These are phyloP conservation scores for Hypomontagnella submonticulosa DNA, from an alignment of 495 filamentous ascomycete species.

Conservation along the genomic window DNA sequence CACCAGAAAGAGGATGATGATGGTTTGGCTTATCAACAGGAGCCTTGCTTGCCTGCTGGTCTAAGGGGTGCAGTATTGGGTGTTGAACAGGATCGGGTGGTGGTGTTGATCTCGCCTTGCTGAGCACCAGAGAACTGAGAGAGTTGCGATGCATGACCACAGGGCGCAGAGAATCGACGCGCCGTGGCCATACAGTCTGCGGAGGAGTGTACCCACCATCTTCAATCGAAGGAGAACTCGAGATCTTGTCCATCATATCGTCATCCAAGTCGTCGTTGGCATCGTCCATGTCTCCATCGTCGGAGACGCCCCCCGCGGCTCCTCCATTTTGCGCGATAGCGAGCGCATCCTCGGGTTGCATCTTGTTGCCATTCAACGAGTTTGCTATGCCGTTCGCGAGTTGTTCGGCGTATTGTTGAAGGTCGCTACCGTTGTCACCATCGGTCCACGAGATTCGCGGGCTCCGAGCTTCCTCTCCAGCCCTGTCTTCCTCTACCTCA, in stretches of 20 bases:
- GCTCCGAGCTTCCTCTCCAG: constrained; percentile 69
- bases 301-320: constrained; percentile 64
- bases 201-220: constrained; percentile 81
- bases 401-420: constrained; percentile 63
- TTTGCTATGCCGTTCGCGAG: constrained; percentile 58
- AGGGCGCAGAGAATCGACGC: constrained; percentile 54
- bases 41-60: constrained; percentile 53
- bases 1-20: constrained; percentile 72
- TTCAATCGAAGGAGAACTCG: constrained; percentile 96
- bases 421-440: constrained; percentile 60
- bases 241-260: constrained; percentile 97
- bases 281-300: constrained; percentile 75
- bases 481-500: constrained; percentile 78
- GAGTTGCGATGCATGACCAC: constrained; percentile 43
- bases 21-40: constrained; percentile 45
- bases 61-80: constrained; percentile 53
- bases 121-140: constrained; percentile 37
- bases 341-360: constrained; percentile 64
- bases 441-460: constrained; percentile 61
- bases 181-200: constrained; percentile 50
- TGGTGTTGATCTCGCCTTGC: constrained; percentile 62
- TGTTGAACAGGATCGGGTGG: constrained; percentile 61
- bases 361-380: constrained; percentile 59
- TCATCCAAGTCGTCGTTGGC: constrained; percentile 80
- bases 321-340: constrained; percentile 67